Percentiles rank a stretch among this genome's conserved stretches.
phyloP scores from a whole-genome alignment of 768 basidiomycete genomes.

The Filobasidium floriforme region DNA sequence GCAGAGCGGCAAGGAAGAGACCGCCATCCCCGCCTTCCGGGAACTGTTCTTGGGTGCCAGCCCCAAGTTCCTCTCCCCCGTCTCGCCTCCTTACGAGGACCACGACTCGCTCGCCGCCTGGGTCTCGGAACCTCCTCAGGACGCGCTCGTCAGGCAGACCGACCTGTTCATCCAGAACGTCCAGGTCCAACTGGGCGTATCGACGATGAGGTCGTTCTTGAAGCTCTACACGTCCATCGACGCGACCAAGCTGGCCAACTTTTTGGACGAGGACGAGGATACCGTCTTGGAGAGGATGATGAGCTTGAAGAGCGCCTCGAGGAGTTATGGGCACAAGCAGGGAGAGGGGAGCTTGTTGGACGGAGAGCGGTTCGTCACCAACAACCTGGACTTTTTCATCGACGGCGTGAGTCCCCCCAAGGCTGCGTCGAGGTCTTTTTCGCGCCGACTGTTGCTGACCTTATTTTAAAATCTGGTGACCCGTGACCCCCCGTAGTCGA shows the following conservation, averaged over 20 bases:
- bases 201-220: conserved; percentile 81
- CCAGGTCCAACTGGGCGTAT: conserved; percentile 63
- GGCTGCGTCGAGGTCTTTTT: background rate
- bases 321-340: conserved; percentile 50
- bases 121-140: conserved; percentile 49
- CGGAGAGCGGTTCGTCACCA: conserved; percentile 78
- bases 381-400: conserved; percentile 92
- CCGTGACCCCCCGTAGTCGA: conserved; percentile 56
- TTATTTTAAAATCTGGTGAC: background rate
- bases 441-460: conserved; percentile 10
- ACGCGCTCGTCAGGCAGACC: conserved; percentile 77
- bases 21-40: conserved; percentile 71
- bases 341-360: conserved; percentile 57
- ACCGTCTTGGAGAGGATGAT: conserved; percentile 93
- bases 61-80: conserved; percentile 93
- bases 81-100: conserved; percentile 88
- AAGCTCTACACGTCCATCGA: conserved; percentile 93
- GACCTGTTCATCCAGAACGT: conserved; percentile 77
- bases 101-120: conserved; percentile 55
- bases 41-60: conserved; percentile 91
- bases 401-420: conserved; percentile 60
- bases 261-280: conserved; percentile 74
- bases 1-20: conserved; percentile 55
- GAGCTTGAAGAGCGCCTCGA: conserved; percentile 82
- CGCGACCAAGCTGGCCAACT: conserved; percentile 80